Evolutionary conservation across 1,284 basidiomycete species (phyloP).

Genomic region (Microbotryum violaceum): DNA sequence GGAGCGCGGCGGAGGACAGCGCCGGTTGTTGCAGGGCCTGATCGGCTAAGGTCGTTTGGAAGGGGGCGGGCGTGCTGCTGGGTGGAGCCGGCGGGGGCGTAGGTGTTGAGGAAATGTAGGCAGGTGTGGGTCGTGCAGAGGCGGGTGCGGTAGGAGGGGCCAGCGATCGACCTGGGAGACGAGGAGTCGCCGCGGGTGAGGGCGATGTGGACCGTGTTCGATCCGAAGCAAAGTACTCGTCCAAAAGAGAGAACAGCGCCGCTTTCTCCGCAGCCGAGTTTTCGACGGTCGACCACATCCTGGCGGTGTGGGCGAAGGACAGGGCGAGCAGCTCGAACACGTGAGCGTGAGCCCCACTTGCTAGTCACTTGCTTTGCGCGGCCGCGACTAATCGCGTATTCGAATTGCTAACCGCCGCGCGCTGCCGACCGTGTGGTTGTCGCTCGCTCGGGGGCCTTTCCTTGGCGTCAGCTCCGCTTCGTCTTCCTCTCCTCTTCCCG

Average conservation of each 20-base stretch:
- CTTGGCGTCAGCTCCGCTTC: no score
- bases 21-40: slow-evolving; percentile 9
- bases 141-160: background rate
- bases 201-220: background rate
- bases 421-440: no score
- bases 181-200: background rate
- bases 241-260: slow-evolving; percentile 11
- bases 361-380: no score
- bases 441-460: no score
- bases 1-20: background rate
- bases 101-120: no score
- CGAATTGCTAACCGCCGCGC: no score
- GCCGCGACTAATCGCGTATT: no score
- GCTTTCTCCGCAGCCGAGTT: background rate
- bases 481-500: no score
- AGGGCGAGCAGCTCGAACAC: no score
- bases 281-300: slow-evolving; percentile 7
- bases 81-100: background rate
- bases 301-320: background rate
- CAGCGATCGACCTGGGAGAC: background rate
- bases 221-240: slow-evolving; percentile 12
- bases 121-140: background rate
- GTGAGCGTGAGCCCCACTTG: no score
- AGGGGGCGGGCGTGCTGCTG: background rate
- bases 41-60: background rate